phyloP scores from a whole-genome alignment of 2,329 filamentous ascomycete genomes.

The Pseudocercospora crystallina region DNA sequence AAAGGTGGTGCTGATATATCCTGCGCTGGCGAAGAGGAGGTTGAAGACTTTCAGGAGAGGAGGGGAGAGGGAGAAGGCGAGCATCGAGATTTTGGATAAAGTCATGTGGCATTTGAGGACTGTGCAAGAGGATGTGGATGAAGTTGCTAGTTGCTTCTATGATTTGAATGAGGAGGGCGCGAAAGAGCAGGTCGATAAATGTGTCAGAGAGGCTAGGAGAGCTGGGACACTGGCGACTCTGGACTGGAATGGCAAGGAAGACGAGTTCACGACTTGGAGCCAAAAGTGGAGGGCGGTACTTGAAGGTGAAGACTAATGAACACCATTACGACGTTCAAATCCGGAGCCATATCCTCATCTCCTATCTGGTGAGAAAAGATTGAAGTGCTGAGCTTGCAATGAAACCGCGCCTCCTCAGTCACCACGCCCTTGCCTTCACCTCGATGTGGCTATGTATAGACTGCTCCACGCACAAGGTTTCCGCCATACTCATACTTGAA shows the following conservation, averaged over 20 bases:
- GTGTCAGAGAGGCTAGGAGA: conserved; percentile 60
- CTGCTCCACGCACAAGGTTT: too few species aligned
- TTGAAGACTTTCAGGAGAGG: conserved; percentile 48
- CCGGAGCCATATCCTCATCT: background rate
- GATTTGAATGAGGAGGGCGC: conserved; percentile 61
- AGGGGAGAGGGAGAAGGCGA: conserved; percentile 14
- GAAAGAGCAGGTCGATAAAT: conserved; percentile 58
- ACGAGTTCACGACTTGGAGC: conserved; percentile 80
- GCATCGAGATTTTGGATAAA: conserved; percentile 51
- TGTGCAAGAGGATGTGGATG: conserved; percentile 68
- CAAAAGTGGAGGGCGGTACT: conserved; percentile 51
- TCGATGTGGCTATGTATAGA: background rate
- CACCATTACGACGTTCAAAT: background rate
- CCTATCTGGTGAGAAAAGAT: conserved; percentile 10
- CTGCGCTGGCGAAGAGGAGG: conserved; percentile 68
- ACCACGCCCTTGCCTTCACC: background rate
- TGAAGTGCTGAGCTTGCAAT: background rate
- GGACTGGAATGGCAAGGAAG: conserved; percentile 64
- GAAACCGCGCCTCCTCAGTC: background rate
- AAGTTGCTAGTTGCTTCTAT: conserved; percentile 72
- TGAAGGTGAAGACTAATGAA: conserved; percentile 17
- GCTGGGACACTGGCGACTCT: conserved; percentile 57
- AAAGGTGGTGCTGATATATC: conserved; percentile 67
- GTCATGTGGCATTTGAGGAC: conserved; percentile 57
- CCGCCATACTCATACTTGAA: too few species aligned